Conservation (phyloP, 495 filamentous ascomycete genomes). For the Talaromyces adpressus region DNA sequence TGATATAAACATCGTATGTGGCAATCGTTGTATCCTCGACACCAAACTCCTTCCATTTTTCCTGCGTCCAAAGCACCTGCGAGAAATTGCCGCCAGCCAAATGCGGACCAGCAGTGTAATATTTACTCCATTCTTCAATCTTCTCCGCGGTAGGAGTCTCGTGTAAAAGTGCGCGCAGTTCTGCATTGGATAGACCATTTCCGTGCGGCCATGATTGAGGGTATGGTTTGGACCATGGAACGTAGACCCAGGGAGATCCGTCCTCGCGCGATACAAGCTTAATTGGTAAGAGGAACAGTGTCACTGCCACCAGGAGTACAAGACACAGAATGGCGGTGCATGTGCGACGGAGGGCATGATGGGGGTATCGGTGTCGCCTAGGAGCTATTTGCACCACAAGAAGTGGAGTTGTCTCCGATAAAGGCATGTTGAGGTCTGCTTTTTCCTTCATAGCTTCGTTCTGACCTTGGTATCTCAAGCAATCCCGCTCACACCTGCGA, state of each 20-base stretch:
- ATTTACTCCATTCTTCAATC: conserved; percentile 75
- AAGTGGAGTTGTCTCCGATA: conserved; percentile 35
- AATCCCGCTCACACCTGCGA: not conserved
- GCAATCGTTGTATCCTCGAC: conserved; percentile 63
- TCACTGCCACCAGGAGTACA: conserved; percentile 48
- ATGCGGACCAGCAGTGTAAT: conserved; percentile 87
- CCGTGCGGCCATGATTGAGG: conserved; percentile 38
- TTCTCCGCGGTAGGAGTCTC: conserved; percentile 63
- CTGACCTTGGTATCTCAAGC: not conserved
- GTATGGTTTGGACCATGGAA: conserved; percentile 33
- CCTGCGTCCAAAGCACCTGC: conserved; percentile 80
- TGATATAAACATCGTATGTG: conserved; percentile 83
- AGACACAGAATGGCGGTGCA: conserved; percentile 58
- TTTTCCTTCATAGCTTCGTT: conserved; percentile 30
- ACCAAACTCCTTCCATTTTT: conserved; percentile 80
- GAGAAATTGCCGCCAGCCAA: conserved; percentile 82
- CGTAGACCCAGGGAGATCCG: conserved; percentile 34
- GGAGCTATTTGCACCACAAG: conserved; percentile 30
- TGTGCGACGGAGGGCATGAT: conserved; percentile 60
- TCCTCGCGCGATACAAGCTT: conserved; percentile 26
- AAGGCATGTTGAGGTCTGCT: conserved; percentile 21
- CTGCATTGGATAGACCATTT: conserved; percentile 51
- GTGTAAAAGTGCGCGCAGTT: conserved; percentile 64
- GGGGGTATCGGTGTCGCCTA: conserved; percentile 57
- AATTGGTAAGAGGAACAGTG: conserved; percentile 54